Evolutionary conservation across 805 yeast genomes (phyloP).

Genomic region (Metschnikowia proteae): DNA sequence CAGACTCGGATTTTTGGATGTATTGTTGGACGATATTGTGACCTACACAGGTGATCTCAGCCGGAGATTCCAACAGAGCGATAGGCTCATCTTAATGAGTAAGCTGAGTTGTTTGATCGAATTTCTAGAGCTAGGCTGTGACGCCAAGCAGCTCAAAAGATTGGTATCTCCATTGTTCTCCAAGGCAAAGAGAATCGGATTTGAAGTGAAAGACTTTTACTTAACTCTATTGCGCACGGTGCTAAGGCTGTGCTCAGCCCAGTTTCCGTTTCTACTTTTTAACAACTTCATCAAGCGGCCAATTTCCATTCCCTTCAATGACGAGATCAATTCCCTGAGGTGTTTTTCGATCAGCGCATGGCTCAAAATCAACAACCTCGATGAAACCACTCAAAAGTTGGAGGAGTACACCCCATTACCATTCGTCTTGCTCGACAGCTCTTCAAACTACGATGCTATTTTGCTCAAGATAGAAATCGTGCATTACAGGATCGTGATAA

Average conservation of each 20-base stretch:
- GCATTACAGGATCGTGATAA: constrained; percentile 28
- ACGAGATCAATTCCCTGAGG: constrained; percentile 17
- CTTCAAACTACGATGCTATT: constrained; percentile 21
- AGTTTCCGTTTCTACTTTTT: constrained; percentile 29
- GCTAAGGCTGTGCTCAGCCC: constrained; percentile 22
- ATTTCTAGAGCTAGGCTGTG: constrained; percentile 36
- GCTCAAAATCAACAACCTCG: constrained; percentile 30
- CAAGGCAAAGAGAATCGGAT: constrained; percentile 3
- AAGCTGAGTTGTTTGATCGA: constrained; percentile 22
- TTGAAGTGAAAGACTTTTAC: constrained; percentile 14
- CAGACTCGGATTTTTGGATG: constrained; percentile 17
- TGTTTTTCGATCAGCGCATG: constrained; percentile 38
- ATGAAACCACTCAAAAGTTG: constrained; percentile 13
- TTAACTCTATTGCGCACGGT: constrained; percentile 24
- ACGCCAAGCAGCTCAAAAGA: constrained; percentile 18
- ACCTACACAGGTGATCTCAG: constrained; percentile 5
- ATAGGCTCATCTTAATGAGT: constrained; percentile 2
- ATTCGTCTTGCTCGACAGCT: constrained; percentile 28
- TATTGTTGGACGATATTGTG: constrained; percentile 21
- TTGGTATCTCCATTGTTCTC: constrained; percentile 20
- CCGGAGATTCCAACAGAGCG: constrained; percentile 17
- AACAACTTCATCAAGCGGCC: constrained; percentile 14
- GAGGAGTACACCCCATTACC: constrained; percentile 9
- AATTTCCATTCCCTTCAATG: constrained; percentile 14
- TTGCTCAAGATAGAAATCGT: constrained; percentile 27